A percentile compares a stretch with the other conserved stretches of the same genome.
These are phyloP conservation scores for Linanthus parryae DNA, from an alignment of 148 eudicot species.

Conservation along the genomic window DNA sequence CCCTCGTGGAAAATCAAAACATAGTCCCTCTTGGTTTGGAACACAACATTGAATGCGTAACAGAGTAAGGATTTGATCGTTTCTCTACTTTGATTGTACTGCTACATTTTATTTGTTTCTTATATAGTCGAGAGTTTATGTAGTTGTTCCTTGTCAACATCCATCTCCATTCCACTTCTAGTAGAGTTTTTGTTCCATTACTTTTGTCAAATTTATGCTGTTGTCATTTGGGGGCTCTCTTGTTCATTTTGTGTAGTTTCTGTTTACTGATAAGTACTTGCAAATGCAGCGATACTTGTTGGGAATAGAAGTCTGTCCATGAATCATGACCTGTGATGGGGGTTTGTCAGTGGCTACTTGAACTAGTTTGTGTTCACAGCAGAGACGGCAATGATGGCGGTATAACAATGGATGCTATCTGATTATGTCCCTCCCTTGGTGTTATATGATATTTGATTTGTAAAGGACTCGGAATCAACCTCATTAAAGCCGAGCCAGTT, in stretches of 20 bases:
- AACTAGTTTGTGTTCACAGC: conserved; percentile 11
- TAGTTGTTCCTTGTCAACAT: too few relatives aligned
- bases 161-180: too few relatives aligned
- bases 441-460: conserved; percentile 4
- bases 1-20: too few relatives aligned
- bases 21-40: too few relatives aligned
- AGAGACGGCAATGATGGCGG: conserved; percentile 13
- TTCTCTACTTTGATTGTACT: too few relatives aligned
- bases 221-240: not conserved
- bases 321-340: conserved; percentile 7
- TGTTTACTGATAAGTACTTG: not conserved
- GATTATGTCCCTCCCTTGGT: not conserved
- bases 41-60: too few relatives aligned
- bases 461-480: conserved; percentile 1
- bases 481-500: not conserved
- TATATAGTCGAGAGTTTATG: too few relatives aligned
- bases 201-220: not conserved
- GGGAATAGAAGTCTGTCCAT: not conserved
- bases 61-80: too few relatives aligned
- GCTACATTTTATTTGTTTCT: too few relatives aligned
- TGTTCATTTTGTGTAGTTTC: not conserved
- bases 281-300: conserved; percentile 5
- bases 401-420: not conserved
- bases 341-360: conserved; percentile 17
- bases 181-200: not conserved